Evolutionary conservation across 768 basidiomycete species (phyloP), one percentile per base, ranked within the genome.

Genomic region (Mycena chlorophos): DNA sequence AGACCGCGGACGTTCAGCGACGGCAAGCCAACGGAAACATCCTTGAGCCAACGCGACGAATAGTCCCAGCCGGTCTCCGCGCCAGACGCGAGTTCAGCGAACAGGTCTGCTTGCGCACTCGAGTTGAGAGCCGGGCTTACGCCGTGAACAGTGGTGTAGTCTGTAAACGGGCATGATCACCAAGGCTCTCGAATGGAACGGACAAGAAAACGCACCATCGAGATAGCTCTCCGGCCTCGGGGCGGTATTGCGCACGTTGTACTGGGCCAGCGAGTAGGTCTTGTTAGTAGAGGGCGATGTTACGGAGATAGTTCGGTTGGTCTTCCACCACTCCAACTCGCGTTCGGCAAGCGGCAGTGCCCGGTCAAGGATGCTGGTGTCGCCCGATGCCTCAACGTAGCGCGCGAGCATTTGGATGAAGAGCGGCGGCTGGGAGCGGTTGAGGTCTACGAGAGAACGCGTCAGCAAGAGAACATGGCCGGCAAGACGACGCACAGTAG

Each of bases 321-420:
- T 79, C 5, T 70, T 58, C 94, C 93, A 98, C 91, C 91, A 97
- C 5, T 73, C 68, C 37, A 97, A 76, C 69, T 98, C 94, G 66
- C 78, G 79, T 89, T 94, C 91, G 4, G 90, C 89, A 25, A 94
- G 72, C 52, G 92, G 90, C n/a, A 98, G 74, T 2, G 89, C 95
- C 27, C 92, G 84, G 14, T 66, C 66, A 25, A 98, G 79, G 56
- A 97, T 89, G n/a, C 77, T 68, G 1, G 74, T 83, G 70, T 97
- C 93, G 16, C 86, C 82, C 6, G 83, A 87, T 3, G 77, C 79
- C 2, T 77, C 70, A 47, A 96, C 80, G 66, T 98, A 97, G n/a
- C 84, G 82, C n/a, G 82, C 77, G 25, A 98, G 75, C 94, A 98
- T 97, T 88, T 86, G 86, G 52, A 89, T 84, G 73, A 96, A 96